Evolutionary conservation across 2,329 filamentous ascomycete genomes (phyloP), one percentile per base, ranked within the genome.

Genomic region (Fusarium subtropicale): DNA sequence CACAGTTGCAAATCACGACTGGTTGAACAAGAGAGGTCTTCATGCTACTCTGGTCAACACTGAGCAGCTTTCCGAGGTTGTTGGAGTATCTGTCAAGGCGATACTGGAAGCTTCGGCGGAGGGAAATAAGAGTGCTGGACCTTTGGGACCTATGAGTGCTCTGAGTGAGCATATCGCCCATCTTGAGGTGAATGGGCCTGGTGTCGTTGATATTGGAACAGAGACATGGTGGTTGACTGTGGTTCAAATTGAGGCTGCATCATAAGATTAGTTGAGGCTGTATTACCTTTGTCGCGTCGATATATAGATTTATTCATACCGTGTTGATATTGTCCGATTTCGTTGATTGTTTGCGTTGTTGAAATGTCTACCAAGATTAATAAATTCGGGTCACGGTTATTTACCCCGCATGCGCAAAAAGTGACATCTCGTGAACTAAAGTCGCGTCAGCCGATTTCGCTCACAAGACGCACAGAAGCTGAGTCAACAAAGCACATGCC

Each of bases 1-100:
- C 0, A 73, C 75, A 5, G 81, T 81, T 1, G 82, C 81, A 1
- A 84, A 84, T 52, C 71, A 73, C 45, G 76, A 84, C 56, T 85
- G 82, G 83, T 64, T 85, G 13, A 64, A 75, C 18, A 67, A 71
- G 20, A 74, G 83, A 5, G 80, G 82, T 0, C 68, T 85, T 4
- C 71, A 79, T 12, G 81, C 81, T 0, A 71, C 66, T 9, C 34
- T 84, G 24, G 50, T 82, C 5, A 79, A 81, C n/a, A 74, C 77
- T 2, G 63, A 68, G 0, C 75, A 78, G 13, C 57, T 80, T 1
- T 77, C 76, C 0, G 65, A 75, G 5, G 61, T 75, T 8, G 50
- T 80, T 0, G 71, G 71, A 0, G 48, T 75, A 9, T 68, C 77
- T 3, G 78, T 81, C 5, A 79, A 79, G 15, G 78, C 77, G 5